phyloP scores from a whole-genome alignment of 805 yeast species.

The Candida montana region DNA sequence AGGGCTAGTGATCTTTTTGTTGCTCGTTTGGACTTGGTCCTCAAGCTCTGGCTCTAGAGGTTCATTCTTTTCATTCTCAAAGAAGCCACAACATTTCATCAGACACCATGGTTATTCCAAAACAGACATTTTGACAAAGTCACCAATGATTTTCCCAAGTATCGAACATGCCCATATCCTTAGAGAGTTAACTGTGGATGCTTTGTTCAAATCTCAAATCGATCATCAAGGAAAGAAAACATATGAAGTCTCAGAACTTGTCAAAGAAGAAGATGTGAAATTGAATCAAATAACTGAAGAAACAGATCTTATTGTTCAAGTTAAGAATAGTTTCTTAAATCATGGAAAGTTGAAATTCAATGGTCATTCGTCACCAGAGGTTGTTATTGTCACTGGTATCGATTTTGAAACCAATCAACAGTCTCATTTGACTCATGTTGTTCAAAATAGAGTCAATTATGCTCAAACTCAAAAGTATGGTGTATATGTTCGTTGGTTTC shows the following conservation, averaged over 20 bases:
- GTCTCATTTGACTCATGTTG: constrained; percentile 57
- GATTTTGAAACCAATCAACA: constrained; percentile 65
- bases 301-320: constrained; percentile 33
- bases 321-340: constrained; percentile 54
- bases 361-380: constrained; percentile 45
- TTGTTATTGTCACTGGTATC: constrained; percentile 71
- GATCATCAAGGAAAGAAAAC: constrained; percentile 40
- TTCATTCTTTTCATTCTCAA: constrained; percentile 3
- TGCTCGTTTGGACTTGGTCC: constrained; percentile 1
- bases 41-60: not conserved
- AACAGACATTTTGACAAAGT: constrained; percentile 42
- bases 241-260: constrained; percentile 30
- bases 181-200: constrained; percentile 48
- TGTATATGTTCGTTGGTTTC: constrained; percentile 75
- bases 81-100: constrained; percentile 19
- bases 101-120: constrained; percentile 39
- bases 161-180: constrained; percentile 62
- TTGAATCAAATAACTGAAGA: constrained; percentile 32
- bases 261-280: constrained; percentile 32
- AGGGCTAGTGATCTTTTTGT: not conserved
- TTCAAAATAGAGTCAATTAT: constrained; percentile 85
- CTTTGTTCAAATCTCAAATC: constrained; percentile 44
- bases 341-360: constrained; percentile 56
- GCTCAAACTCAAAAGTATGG: constrained; percentile 81
- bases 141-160: constrained; percentile 64